Evolutionary conservation across 306 rosid species (phyloP).

Genomic region (Macrotyloma uniflorum): DNA sequence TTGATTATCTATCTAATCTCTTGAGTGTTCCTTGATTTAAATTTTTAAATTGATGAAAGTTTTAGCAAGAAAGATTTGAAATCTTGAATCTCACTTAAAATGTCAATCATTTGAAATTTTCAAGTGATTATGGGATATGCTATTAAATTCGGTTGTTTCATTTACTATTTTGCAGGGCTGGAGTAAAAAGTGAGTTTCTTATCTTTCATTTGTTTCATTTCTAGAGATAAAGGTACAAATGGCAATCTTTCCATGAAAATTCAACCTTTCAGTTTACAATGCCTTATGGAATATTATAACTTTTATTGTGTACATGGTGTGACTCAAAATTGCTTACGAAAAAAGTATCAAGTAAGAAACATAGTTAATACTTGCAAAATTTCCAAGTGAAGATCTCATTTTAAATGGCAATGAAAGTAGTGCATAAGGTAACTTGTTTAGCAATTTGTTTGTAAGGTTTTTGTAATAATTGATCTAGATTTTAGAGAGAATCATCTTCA

Average conservation of each 20-base stretch:
- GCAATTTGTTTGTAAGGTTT: neutral
- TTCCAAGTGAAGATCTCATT: conserved; percentile 10
- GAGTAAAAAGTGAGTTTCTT: conserved; percentile 90
- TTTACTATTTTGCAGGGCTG: conserved; percentile 90
- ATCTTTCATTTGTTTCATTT: conserved; percentile 38
- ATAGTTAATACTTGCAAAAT: neutral
- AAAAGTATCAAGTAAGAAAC: conserved; percentile 5
- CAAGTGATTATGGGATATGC: conserved; percentile 23
- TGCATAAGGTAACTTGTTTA: conserved; percentile 14
- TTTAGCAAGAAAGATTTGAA: conserved; percentile 12
- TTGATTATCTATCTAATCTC: conserved; percentile 4
- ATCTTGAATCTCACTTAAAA: conserved; percentile 23
- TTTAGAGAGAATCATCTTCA: conserved; percentile 15
- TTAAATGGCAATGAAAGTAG: conserved; percentile 37
- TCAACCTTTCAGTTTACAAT: conserved; percentile 10
- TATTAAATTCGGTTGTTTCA: conserved; percentile 33
- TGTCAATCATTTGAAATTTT: conserved; percentile 21
- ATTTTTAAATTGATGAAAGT: conserved; percentile 22
- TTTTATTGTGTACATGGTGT: conserved; percentile 1
- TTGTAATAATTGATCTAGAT: conserved; percentile 31
- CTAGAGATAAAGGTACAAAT: conserved; percentile 31
- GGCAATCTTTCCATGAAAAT: neutral
- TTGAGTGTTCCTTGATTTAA: neutral
- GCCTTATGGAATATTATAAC: conserved; percentile 12
- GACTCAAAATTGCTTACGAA: neutral